Percentiles rank a stretch among this genome's conserved stretches.
Conservation (phyloP, 768 basidiomycete genomes). For the Imleria badia region DNA sequence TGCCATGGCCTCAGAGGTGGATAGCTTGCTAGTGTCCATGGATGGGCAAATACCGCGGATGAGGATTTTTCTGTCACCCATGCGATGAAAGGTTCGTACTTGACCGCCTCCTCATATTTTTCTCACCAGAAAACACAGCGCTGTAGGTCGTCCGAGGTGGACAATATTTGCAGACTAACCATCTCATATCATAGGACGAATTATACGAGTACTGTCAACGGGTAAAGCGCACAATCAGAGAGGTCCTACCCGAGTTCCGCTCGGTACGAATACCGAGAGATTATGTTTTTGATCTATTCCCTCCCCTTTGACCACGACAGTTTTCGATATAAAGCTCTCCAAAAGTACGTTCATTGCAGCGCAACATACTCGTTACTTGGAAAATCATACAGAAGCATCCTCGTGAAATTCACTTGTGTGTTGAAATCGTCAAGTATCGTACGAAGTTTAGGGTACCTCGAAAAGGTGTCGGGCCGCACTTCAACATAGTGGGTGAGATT, state of each 20-base stretch:
- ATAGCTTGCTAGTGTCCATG: constrained; percentile 58
- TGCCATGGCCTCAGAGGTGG: constrained; percentile 60
- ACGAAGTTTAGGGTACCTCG: constrained; percentile 81
- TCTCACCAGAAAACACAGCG: constrained; percentile 34
- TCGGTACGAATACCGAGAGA: constrained; percentile 67
- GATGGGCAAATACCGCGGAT: constrained; percentile 69
- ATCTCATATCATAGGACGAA: constrained; percentile 78
- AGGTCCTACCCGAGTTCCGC: constrained; percentile 87
- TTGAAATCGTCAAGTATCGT: constrained; percentile 88
- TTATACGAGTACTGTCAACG: constrained; percentile 84
- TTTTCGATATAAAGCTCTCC: constrained; percentile 91
- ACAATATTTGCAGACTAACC: constrained; percentile 1
- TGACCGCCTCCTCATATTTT: not conserved
- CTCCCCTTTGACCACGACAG: constrained; percentile 76
- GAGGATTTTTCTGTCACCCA: constrained; percentile 40
- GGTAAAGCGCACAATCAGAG: constrained; percentile 77
- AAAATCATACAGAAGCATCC: constrained; percentile 47
- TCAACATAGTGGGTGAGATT: constrained; percentile 47
- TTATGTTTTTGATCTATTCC: constrained; percentile 89
- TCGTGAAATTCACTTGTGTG: constrained; percentile 75
- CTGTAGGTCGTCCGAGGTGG: constrained; percentile 41
- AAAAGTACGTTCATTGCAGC: constrained; percentile 31
- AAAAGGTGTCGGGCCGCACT: constrained; percentile 75
- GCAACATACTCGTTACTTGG: not conserved
- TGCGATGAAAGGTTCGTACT: constrained; percentile 35